These are phyloP conservation scores for Ogataea paraovalis DNA, from an alignment of 805 yeast species.

Conservation along the genomic window DNA sequence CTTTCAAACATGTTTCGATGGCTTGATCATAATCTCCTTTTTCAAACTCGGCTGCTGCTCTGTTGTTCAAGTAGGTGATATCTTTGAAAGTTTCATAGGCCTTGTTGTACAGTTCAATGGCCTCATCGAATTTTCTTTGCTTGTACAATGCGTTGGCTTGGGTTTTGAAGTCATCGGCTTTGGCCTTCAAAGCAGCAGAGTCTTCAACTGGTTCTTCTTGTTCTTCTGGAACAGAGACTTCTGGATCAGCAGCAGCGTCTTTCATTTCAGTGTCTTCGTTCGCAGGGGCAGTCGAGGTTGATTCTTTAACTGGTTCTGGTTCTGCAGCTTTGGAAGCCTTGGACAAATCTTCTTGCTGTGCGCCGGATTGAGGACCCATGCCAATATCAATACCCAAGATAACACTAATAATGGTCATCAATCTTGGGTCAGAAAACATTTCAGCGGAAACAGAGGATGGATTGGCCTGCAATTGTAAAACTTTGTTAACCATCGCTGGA, in stretches of 20 bases:
- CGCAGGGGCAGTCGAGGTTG: too few species aligned
- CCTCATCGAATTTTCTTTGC: conserved; percentile 84
- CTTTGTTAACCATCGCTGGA: conserved; percentile 73
- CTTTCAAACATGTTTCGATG: conserved; percentile 72
- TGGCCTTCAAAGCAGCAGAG: conserved; percentile 37
- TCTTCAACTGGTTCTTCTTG: conserved; percentile 22
- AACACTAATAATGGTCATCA: conserved; percentile 85
- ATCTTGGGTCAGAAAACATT: conserved; percentile 73
- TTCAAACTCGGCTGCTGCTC: conserved; percentile 97
- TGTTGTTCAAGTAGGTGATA: conserved; percentile 90
- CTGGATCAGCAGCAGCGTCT: conserved; percentile 28
- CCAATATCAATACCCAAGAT: conserved; percentile 77
- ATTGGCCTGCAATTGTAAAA: conserved; percentile 55
- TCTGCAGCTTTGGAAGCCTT: conserved; percentile 29
- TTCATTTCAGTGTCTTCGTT: conserved; percentile 34
- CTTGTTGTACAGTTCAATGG: conserved; percentile 76
- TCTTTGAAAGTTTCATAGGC: conserved; percentile 84
- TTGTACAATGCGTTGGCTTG: conserved; percentile 87
- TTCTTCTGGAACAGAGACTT: conserved; percentile 26
- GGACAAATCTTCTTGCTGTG: conserved; percentile 16
- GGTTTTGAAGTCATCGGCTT: conserved; percentile 70
- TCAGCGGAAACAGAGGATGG: conserved; percentile 73
- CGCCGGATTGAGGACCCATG: conserved; percentile 24
- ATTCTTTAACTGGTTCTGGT: conserved; percentile 15
- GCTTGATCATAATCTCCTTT: conserved; percentile 88